Conservation (phyloP, 1,284 basidiomycete species). For the Xerocomus minutiporus region DNA sequence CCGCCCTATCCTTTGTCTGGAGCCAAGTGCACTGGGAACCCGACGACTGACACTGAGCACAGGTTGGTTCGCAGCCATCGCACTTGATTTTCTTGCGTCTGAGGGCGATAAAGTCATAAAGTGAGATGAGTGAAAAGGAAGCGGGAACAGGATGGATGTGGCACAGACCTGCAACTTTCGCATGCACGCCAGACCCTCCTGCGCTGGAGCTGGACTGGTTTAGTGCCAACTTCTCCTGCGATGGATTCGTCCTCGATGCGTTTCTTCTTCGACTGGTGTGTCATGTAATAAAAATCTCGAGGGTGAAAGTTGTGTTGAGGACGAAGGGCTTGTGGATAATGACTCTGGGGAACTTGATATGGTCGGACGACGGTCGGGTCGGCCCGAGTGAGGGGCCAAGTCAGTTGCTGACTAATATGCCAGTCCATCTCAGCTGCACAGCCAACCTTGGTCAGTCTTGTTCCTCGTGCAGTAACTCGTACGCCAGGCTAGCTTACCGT, state of each 20-base stretch:
- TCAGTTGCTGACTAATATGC: slow-evolving; percentile 31
- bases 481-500: background rate
- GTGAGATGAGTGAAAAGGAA: slow-evolving; percentile 10
- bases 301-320: slow-evolving; percentile 41
- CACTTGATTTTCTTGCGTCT: slow-evolving; percentile 89
- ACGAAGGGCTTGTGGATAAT: slow-evolving; percentile 22
- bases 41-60: slow-evolving; percentile 69
- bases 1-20: slow-evolving; percentile 82
- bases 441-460: slow-evolving; percentile 23
- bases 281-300: slow-evolving; percentile 47
- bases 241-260: slow-evolving; percentile 55
- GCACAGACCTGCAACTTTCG: slow-evolving; percentile 73
- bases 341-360: slow-evolving; percentile 28
- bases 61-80: slow-evolving; percentile 79
- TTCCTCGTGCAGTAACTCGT: background rate
- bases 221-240: slow-evolving; percentile 51
- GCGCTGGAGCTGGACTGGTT: slow-evolving; percentile 70
- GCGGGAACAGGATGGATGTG: slow-evolving; percentile 12
- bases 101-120: slow-evolving; percentile 20
- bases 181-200: slow-evolving; percentile 78
- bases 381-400: slow-evolving; percentile 31
- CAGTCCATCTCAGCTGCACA: slow-evolving; percentile 29
- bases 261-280: slow-evolving; percentile 65
- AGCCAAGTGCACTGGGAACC: slow-evolving; percentile 78
- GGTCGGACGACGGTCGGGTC: slow-evolving; percentile 34